Conservation (phyloP, 2,329 filamentous ascomycete genomes). For the Grosmannia huntii region DNA sequence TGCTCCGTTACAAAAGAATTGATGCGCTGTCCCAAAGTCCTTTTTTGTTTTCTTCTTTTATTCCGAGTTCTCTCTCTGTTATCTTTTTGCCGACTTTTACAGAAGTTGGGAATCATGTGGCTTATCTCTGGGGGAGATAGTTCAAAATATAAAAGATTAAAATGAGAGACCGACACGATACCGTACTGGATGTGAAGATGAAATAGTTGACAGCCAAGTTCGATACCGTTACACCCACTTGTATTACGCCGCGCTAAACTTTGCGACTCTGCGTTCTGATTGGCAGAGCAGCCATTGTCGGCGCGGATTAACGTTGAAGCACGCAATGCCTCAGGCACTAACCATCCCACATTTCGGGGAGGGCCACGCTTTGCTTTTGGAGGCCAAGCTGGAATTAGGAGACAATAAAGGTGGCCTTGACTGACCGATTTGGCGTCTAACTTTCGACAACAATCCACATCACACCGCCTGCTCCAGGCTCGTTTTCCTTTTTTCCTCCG, state of each 20-base stretch:
- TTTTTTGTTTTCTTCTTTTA: neutral
- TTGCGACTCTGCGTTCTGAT: neutral
- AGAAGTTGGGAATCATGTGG: neutral
- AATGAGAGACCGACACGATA: neutral
- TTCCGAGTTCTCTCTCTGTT: neutral
- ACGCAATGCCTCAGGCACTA: conserved; percentile 1
- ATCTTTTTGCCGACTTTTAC: neutral
- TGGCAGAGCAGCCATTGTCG: neutral
- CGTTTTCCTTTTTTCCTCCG: conserved; percentile 4
- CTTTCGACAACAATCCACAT: conserved; percentile 7
- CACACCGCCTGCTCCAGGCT: conserved; percentile 10
- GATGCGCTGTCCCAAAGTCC: neutral
- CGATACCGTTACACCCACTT: too few species aligned
- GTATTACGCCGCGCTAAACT: neutral
- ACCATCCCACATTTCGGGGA: conserved; percentile 8
- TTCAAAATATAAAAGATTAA: neutral
- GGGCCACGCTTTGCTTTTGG: conserved; percentile 8
- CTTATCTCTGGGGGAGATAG: neutral
- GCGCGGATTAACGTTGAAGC: conserved; percentile 1
- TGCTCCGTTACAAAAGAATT: neutral
- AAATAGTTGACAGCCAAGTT: too few species aligned
- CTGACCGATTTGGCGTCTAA: conserved; percentile 4
- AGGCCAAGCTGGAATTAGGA: conserved; percentile 5
- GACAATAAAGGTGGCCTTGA: conserved; percentile 13
- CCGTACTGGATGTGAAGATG: neutral